A percentile compares a stretch with the other conserved stretches of the same genome.
Conservation (phyloP, 148 eudicot genomes). For the Camellia japonica region DNA sequence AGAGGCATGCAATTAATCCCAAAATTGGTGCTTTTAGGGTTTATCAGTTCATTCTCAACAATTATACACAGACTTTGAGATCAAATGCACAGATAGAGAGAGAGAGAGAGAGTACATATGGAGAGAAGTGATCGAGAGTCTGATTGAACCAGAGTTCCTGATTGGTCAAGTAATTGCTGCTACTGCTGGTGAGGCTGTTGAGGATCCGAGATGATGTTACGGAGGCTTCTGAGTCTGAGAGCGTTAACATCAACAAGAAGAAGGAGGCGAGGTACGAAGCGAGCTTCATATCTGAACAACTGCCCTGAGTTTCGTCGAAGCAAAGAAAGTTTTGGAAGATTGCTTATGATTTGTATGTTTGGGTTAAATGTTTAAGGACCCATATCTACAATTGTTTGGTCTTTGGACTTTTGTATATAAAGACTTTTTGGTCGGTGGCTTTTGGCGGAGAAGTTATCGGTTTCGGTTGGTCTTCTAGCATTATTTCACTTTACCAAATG, state of each 20-base stretch:
- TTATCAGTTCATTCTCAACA: neutral
- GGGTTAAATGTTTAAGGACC: no score
- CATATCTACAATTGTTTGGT: no score
- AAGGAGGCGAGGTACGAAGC: neutral
- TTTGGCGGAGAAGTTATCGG: no score
- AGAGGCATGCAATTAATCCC: neutral
- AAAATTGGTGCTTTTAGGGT: neutral
- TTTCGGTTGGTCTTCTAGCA: no score
- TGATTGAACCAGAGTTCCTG: constrained; percentile 78
- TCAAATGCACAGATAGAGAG: neutral
- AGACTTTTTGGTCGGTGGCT: no score
- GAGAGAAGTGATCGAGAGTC: constrained; percentile 89
- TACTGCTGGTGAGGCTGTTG: constrained; percentile 12
- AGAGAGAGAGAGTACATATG: constrained; percentile 28
- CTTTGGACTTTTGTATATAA: no score
- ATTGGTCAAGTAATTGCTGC: constrained; percentile 42
- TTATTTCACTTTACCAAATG: no score
- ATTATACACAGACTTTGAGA: neutral
- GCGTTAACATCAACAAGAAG: neutral
- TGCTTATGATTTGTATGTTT: no score
- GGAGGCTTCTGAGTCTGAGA: constrained; percentile 25
- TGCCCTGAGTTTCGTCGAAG: no score
- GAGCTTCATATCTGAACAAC: neutral
- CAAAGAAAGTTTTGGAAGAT: no score
- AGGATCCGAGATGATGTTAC: constrained; percentile 33